Conservation (phyloP, 495 filamentous ascomycete genomes). For the Penicillium turbatum region DNA sequence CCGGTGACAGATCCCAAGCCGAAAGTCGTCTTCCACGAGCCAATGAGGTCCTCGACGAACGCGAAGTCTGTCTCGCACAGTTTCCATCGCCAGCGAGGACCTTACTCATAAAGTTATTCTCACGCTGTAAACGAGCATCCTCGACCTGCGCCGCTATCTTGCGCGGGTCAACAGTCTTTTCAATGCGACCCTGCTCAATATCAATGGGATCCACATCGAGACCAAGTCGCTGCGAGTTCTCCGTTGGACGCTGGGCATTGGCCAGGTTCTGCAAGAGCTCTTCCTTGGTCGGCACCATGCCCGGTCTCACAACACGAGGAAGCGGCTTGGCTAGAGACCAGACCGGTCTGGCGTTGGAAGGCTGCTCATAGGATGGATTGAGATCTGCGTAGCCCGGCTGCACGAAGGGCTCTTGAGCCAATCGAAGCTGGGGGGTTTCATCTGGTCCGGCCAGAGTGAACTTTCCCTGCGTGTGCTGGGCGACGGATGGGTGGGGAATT, state of each 20-base stretch:
- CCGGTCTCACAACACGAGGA: slow-evolving; percentile 44
- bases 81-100: slow-evolving; percentile 27
- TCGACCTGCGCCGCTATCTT: slow-evolving; percentile 43
- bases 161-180: slow-evolving; percentile 28
- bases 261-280: slow-evolving; percentile 29
- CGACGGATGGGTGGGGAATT: slow-evolving; percentile 27
- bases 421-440: slow-evolving; percentile 31
- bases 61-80: slow-evolving; percentile 17
- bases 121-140: slow-evolving; percentile 41
- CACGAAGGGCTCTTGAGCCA: slow-evolving; percentile 40
- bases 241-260: slow-evolving; percentile 29
- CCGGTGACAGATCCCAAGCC: slow-evolving; percentile 10
- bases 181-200: slow-evolving; percentile 34
- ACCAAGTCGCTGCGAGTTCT: slow-evolving; percentile 35
- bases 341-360: slow-evolving; percentile 39
- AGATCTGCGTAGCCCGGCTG: slow-evolving; percentile 42
- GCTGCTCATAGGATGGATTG: slow-evolving; percentile 45
- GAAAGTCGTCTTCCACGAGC: slow-evolving; percentile 22
- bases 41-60: slow-evolving; percentile 31
- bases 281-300: slow-evolving; percentile 42
- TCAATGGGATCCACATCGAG: slow-evolving; percentile 40
- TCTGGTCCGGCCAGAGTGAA: slow-evolving; percentile 39
- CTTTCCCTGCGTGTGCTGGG: slow-evolving; percentile 30
- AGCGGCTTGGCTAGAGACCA: slow-evolving; percentile 49
- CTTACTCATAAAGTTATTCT: slow-evolving; percentile 39